A percentile compares a stretch with the other conserved stretches of the same genome.
Conservation (phyloP, 2,329 filamentous ascomycete genomes). For the Gaeumannomyces tritici region DNA sequence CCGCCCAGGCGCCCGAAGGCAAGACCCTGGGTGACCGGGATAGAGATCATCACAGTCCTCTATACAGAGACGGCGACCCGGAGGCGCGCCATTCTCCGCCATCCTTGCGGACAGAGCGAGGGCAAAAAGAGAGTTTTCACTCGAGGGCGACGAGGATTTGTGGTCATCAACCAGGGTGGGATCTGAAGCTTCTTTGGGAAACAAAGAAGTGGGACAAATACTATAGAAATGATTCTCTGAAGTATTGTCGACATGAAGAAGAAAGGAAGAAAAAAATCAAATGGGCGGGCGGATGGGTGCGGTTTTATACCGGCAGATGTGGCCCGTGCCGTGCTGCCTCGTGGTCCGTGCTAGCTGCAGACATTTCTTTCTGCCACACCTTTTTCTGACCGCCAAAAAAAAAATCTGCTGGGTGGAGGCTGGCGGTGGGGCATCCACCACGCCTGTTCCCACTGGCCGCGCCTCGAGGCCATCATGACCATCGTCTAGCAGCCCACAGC, state of each 20-base stretch:
- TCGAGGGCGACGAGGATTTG: conserved; percentile 81
- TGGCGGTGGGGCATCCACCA: too few relatives aligned
- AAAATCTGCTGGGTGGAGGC: conserved; percentile 11
- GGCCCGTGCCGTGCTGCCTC: background rate
- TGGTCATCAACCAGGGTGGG: conserved; percentile 90
- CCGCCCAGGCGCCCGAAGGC: conserved; percentile 67
- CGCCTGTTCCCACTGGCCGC: too few relatives aligned
- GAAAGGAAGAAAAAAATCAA: conserved; percentile 33
- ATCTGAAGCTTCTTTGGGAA: conserved; percentile 88
- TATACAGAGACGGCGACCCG: conserved; percentile 48
- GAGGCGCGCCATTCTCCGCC: conserved; percentile 30
- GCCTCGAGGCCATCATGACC: background rate
- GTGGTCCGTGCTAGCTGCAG: conserved; percentile 11
- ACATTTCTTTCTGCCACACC: conserved; percentile 8
- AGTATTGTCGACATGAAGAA: conserved; percentile 55
- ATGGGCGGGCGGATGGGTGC: conserved; percentile 15
- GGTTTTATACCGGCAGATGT: conserved; percentile 31
- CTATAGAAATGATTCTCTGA: conserved; percentile 97
- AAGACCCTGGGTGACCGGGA: conserved; percentile 54
- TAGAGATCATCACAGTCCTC: conserved; percentile 93
- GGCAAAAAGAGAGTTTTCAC: conserved; percentile 60
- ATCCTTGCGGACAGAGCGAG: conserved; percentile 52
- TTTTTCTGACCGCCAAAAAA: conserved; percentile 26
- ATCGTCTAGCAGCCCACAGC: too few relatives aligned
- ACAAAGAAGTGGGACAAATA: conserved; percentile 83